Evolutionary conservation across 2,329 filamentous ascomycete species (phyloP).

Genomic region (Ophiocordyceps sinensis): DNA sequence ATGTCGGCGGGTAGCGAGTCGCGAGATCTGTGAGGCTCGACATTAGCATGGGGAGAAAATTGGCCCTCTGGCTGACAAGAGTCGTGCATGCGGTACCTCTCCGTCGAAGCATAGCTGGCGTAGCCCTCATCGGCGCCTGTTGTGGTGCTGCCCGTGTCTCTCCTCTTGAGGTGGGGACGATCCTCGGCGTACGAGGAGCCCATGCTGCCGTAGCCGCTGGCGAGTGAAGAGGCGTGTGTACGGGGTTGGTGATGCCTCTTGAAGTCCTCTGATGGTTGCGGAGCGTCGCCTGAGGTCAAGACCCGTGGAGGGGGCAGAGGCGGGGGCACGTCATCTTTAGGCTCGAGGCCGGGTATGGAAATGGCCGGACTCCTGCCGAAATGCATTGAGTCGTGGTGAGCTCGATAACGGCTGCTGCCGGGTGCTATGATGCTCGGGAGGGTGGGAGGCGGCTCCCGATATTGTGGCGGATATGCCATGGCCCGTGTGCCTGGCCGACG

Average conservation of each 20-base stretch:
- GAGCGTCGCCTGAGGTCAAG: slow-evolving; percentile 19
- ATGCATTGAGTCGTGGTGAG: slow-evolving; percentile 14
- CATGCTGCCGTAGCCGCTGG: slow-evolving; percentile 27
- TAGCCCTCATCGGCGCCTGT: slow-evolving; percentile 27
- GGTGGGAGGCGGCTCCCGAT: slow-evolving; percentile 18
- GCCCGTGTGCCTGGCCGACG: slow-evolving; percentile 1
- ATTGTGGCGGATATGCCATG: slow-evolving; percentile 23
- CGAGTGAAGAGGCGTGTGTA: slow-evolving; percentile 10
- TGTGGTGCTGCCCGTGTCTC: slow-evolving; percentile 13
- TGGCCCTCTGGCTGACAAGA: background rate
- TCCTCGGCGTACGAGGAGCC: slow-evolving; percentile 20
- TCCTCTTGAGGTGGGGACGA: slow-evolving; percentile 16
- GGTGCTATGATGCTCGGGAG: slow-evolving; percentile 23
- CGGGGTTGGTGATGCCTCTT: slow-evolving; percentile 5
- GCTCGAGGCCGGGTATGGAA: slow-evolving; percentile 25
- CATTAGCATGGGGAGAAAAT: background rate
- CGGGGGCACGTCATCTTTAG: slow-evolving; percentile 22
- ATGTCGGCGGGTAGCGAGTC: slow-evolving; percentile 26
- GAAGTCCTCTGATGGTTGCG: slow-evolving; percentile 13
- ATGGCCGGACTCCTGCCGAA: slow-evolving; percentile 22
- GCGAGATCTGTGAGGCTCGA: slow-evolving; percentile 19
- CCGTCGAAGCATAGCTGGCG: slow-evolving; percentile 25
- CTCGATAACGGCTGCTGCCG: slow-evolving; percentile 13
- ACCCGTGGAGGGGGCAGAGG: slow-evolving; percentile 30
- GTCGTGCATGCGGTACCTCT: slow-evolving; percentile 17